phyloP scores from a whole-genome alignment of 1,139 yeast species.

The Debaryomycetaceae sp. region DNA sequence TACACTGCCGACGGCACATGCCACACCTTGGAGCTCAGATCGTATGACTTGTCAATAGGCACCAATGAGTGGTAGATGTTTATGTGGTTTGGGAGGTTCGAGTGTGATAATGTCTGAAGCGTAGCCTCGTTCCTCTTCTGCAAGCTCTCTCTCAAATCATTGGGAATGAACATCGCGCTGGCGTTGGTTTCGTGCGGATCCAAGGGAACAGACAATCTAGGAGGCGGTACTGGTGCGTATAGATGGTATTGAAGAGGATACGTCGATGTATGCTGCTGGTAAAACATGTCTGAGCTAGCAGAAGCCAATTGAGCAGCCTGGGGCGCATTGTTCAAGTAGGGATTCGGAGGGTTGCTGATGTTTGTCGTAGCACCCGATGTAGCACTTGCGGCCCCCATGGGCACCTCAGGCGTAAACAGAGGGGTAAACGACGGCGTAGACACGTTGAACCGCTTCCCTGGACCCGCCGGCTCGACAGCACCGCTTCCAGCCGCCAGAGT shows the following conservation, averaged over 20 bases:
- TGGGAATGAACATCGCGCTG: conserved; percentile 67
- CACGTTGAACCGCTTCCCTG: conserved; percentile 27
- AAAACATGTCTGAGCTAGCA: conserved; percentile 15
- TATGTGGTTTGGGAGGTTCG: conserved; percentile 71
- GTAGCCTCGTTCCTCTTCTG: conserved; percentile 79
- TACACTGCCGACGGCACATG: conserved; percentile 63
- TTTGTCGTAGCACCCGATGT: conserved; percentile 5
- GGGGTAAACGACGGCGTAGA: conserved; percentile 37
- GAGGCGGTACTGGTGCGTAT: conserved; percentile 88
- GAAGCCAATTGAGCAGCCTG: conserved; percentile 7
- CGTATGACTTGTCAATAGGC: conserved; percentile 69
- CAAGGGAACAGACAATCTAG: conserved; percentile 57
- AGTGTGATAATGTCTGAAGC: conserved; percentile 59
- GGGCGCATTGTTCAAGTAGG: conserved; percentile 16
- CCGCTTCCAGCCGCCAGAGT: conserved; percentile 1
- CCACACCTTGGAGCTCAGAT: conserved; percentile 50
- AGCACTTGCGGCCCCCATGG: conserved; percentile 3
- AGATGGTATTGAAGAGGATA: conserved; percentile 82
- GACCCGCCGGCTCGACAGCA: conserved; percentile 2
- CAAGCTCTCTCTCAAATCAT: conserved; percentile 66
- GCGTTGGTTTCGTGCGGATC: conserved; percentile 69
- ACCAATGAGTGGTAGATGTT: conserved; percentile 81
- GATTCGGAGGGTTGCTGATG: conserved; percentile 12
- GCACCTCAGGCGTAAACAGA: conserved; percentile 10
- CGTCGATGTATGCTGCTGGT: conserved; percentile 15